Evolutionary conservation across 2,329 filamentous ascomycete species (phyloP), one percentile per base, ranked within the genome.

Genomic region (Fusarium setosum): DNA sequence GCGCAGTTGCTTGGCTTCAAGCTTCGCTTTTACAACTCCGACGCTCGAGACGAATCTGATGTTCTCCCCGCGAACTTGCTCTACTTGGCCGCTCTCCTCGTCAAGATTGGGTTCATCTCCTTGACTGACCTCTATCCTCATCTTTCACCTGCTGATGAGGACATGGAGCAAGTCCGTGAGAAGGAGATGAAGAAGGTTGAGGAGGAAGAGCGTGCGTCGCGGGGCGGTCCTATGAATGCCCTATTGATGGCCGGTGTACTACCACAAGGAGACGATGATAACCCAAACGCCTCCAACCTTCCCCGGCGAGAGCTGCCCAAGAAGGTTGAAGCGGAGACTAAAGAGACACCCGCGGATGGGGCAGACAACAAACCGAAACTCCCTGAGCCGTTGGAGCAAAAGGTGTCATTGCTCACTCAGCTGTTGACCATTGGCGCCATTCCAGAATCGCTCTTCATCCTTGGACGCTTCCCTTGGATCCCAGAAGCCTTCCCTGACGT

Each of bases 1-100:
- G 96, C 96, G 26, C 96, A 98, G 75, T 86, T 99, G 4, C 88
- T 99, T 13, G 96, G 96, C 5, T 99, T 99, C 84, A 99, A 99
- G 79, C 86, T 99, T 49, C 92, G 93, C 13, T 99, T 97, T 77
- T 99, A 99, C 74, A 92, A 93, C 37, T 96, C 93, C 0, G 83
- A 90, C 24, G 89, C 91, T 32, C 88, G 95, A 56, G 88, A 92
- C 60, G 86, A 89, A 53, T 82, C 86, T 1, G 96, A 98, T 72
- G 84, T 90, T 4, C 84, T 98, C 3, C 96, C 96, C 0, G 92
- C 96, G 35, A 99, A 99, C 70, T 84, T 99, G 4, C 93, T 98
- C 26, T 97, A 96, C 69, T 86, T 99, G 17, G 91, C 94, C 0
- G 94, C 96, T 2, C 86, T 98, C 31, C 86, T 99, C 26, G 94